A percentile compares a stretch with the other conserved stretches of the same genome.
These are phyloP conservation scores for Fraxinus cuspidata DNA, from an alignment of 257 asterid genomes.

Conservation along the genomic window DNA sequence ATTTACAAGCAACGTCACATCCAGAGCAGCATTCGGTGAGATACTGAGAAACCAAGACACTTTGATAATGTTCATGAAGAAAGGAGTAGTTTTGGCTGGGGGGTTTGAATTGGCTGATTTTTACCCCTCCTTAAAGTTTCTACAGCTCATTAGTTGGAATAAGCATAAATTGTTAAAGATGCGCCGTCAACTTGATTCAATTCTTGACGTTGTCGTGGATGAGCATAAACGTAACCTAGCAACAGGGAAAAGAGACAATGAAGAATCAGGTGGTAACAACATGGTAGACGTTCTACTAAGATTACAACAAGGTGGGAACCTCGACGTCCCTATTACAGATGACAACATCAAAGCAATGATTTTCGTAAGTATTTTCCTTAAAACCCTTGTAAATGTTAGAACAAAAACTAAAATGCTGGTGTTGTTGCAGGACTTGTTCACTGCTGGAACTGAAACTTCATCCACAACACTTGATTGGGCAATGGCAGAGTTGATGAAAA, in stretches of 20 bases:
- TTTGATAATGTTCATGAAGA: neutral
- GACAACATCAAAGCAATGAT: slow-evolving; percentile 26
- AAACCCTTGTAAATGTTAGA: too few relatives aligned
- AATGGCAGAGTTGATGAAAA: slow-evolving; percentile 20
- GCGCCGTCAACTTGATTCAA: slow-evolving; percentile 12
- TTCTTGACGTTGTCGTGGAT: slow-evolving; percentile 11
- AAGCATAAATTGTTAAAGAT: neutral
- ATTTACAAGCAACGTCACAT: slow-evolving; percentile 10
- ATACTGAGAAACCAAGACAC: neutral
- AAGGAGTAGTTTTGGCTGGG: neutral
- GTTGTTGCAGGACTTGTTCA: too few relatives aligned
- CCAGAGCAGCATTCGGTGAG: slow-evolving; percentile 19
- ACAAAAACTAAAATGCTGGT: too few relatives aligned
- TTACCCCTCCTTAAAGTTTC: slow-evolving; percentile 19
- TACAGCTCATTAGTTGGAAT: slow-evolving; percentile 1
- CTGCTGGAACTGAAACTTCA: too few relatives aligned
- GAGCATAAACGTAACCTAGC: slow-evolving; percentile 7
- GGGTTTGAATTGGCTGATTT: slow-evolving; percentile 19
- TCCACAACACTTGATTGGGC: slow-evolving; percentile 15
- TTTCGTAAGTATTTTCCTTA: slow-evolving; percentile 1
- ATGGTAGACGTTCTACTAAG: slow-evolving; percentile 18
- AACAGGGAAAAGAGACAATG: neutral
- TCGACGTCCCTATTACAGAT: neutral
- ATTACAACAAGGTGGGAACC: slow-evolving; percentile 8
- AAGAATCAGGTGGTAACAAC: neutral